A percentile compares a stretch with the other conserved stretches of the same genome.
Evolutionary conservation across 768 basidiomycete genomes (phyloP).

Genomic region (Nidularia sp.): DNA sequence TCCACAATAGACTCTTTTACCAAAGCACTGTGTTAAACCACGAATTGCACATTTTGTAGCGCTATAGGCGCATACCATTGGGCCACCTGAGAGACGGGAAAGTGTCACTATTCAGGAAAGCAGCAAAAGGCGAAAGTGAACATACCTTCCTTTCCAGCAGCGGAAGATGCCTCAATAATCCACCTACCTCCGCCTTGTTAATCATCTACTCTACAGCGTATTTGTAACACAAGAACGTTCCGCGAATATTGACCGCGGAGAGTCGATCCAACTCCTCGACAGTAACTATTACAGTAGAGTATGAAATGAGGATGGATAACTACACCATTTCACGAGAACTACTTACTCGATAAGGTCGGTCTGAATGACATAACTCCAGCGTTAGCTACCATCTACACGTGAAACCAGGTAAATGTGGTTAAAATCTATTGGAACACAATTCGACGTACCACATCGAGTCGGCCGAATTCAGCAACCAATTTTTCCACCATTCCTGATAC

Average conservation of each 20-base stretch:
- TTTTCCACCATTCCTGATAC: constrained; percentile 28
- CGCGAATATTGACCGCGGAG: constrained; percentile 20
- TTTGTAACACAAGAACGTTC: constrained; percentile 26
- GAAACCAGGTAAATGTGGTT: neutral
- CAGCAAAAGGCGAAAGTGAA: constrained; percentile 3
- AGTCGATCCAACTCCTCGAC: constrained; percentile 22
- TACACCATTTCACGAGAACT: too few relatives aligned
- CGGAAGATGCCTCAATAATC: constrained; percentile 28
- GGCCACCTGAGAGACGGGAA: too few relatives aligned
- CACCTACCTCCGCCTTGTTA: constrained; percentile 27
- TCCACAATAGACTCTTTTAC: constrained; percentile 5
- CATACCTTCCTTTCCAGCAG: constrained; percentile 22
- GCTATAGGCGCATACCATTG: constrained; percentile 27
- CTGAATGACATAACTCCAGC: constrained; percentile 12
- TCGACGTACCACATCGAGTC: constrained; percentile 15
- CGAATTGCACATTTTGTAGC: constrained; percentile 35
- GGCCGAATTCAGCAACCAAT: constrained; percentile 29
- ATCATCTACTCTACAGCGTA: constrained; percentile 29
- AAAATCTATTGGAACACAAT: too few relatives aligned
- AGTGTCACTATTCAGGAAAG: too few relatives aligned
- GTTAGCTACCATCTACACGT: constrained; percentile 29
- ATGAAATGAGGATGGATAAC: neutral
- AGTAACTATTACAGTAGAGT: constrained; percentile 9
- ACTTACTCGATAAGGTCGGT: constrained; percentile 8
- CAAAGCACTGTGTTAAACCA: constrained; percentile 24